Percentiles rank a stretch among this genome's conserved stretches.
phyloP scores from a whole-genome alignment of 106 monocot genomes.

The Allium sativum region DNA sequence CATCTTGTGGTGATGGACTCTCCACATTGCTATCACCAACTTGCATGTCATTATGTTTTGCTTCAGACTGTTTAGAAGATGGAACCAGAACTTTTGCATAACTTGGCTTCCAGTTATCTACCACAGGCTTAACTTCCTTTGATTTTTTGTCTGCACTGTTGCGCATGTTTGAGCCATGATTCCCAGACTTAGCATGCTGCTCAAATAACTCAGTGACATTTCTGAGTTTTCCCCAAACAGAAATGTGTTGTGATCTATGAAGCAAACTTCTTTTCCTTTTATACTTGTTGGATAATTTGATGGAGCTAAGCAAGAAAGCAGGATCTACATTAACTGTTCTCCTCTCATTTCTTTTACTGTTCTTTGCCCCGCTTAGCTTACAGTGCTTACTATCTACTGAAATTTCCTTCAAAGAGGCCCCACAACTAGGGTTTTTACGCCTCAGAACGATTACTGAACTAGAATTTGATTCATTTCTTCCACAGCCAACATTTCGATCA shows the following conservation, averaged over 20 bases:
- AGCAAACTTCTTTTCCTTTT: slow-evolving; percentile 47
- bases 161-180: slow-evolving; percentile 5
- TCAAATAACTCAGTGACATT: slow-evolving; percentile 28
- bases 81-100: background rate
- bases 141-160: slow-evolving; percentile 10
- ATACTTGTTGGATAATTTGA: slow-evolving; percentile 15
- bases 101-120: background rate
- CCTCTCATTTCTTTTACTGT: slow-evolving; percentile 16
- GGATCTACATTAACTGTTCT: slow-evolving; percentile 3
- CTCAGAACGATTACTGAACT: slow-evolving; percentile 19
- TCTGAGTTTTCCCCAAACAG: slow-evolving; percentile 48
- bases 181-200: slow-evolving; percentile 8
- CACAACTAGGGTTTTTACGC: slow-evolving; percentile 58
- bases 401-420: slow-evolving; percentile 27
- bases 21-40: slow-evolving; percentile 54
- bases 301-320: slow-evolving; percentile 4
- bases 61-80: slow-evolving; percentile 3
- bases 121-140: slow-evolving; percentile 13
- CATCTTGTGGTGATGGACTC: slow-evolving; percentile 64
- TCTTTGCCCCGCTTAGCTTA: slow-evolving; percentile 11
- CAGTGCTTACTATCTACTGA: slow-evolving; percentile 12
- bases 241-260: slow-evolving; percentile 21
- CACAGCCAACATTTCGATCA: background rate
- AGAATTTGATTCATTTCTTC: slow-evolving; percentile 9
- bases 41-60: slow-evolving; percentile 11